phyloP scores from a whole-genome alignment of 2,329 filamentous ascomycete species.

The Emergomyces pasteurianus region DNA sequence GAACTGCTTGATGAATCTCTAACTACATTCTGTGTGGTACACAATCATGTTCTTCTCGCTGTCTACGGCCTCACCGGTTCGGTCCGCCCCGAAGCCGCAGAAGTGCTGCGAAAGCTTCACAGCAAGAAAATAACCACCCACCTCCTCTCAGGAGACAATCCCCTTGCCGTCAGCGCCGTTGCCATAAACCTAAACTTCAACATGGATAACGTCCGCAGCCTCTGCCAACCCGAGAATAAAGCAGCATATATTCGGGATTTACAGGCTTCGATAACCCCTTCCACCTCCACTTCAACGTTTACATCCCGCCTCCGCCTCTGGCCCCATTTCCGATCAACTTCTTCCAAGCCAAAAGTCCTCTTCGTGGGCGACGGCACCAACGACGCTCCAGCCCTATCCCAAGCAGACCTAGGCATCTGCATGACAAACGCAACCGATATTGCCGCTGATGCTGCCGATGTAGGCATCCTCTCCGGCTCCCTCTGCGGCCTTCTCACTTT shows the following conservation, averaged over 20 bases:
- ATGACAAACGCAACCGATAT: conserved; percentile 53
- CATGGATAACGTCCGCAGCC: conserved; percentile 28
- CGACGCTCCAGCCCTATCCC: conserved; percentile 59
- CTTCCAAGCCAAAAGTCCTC: conserved; percentile 38
- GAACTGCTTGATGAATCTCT: conserved; percentile 31
- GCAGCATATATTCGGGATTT: conserved; percentile 38
- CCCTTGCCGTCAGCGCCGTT: conserved; percentile 36
- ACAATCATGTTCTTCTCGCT: conserved; percentile 32
- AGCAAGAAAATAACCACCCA: conserved; percentile 39
- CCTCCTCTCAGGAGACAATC: conserved; percentile 47
- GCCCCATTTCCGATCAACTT: not conserved
- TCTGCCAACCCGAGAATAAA: conserved; percentile 44
- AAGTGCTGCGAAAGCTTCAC: conserved; percentile 41
- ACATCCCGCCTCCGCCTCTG: conserved; percentile 4
- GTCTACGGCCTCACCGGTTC: conserved; percentile 40
- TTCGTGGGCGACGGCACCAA: conserved; percentile 74
- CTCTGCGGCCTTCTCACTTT: conserved; percentile 47
- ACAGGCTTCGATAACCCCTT: not conserved
- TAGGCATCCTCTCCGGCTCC: conserved; percentile 49
- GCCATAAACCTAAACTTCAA: conserved; percentile 35
- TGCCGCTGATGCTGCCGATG: conserved; percentile 54
- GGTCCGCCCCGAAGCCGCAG: conserved; percentile 39
- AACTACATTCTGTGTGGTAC: conserved; percentile 46
- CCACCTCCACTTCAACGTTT: not conserved
- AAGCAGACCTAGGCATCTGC: conserved; percentile 60